Evolutionary conservation across 2,329 filamentous ascomycete genomes (phyloP), one percentile per base, ranked within the genome.

Genomic region (Talaromyces islandicus): DNA sequence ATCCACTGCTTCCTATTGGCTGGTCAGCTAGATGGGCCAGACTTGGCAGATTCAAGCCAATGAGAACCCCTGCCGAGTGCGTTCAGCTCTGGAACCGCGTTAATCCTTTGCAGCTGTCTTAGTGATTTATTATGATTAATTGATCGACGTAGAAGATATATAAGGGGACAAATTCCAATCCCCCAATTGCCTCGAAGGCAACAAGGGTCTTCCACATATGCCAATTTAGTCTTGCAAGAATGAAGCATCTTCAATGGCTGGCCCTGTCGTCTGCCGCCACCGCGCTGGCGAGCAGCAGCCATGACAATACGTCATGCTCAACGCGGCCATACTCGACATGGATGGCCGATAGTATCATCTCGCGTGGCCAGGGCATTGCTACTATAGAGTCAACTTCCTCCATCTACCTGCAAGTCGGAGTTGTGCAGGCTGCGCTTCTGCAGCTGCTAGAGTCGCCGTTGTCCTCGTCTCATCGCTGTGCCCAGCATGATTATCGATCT

Each of bases 281-380:
- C 6, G 14, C 43, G 9, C 29, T 35, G 24, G 43, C 53, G 48
- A 29, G 17, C 25, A 52, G 4, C 19, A 52, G n/a, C 27, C 29
- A 52, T 52, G 27, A 29, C 6, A 10, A 52, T 52, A 25, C 25
- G 9, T 30, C 48, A 5, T 52, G 48, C 17, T 29, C 48, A 52
- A 9, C 48, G 14, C 63, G 63, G 12, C 65, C 66, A 7, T 69
- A 68, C 30, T 70, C 68, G 4, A 63, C 62, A 21, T 64, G 67
- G 62, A 68, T 70, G 67, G 67, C 68, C 35, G 67, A 70, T 35
- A 69, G 67, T 52, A 61, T 70, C 53, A 69, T 70, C 46, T 57
- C 60, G 4, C 67, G 67, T 11, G 61, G 64, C 38, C 65, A 70
- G 41, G 68, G 66, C 12, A 53, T 66, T 41, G 54, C 64, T 7